Conservation (phyloP, 768 basidiomycete species). For the Naganishia vaughanmartiniae region DNA sequence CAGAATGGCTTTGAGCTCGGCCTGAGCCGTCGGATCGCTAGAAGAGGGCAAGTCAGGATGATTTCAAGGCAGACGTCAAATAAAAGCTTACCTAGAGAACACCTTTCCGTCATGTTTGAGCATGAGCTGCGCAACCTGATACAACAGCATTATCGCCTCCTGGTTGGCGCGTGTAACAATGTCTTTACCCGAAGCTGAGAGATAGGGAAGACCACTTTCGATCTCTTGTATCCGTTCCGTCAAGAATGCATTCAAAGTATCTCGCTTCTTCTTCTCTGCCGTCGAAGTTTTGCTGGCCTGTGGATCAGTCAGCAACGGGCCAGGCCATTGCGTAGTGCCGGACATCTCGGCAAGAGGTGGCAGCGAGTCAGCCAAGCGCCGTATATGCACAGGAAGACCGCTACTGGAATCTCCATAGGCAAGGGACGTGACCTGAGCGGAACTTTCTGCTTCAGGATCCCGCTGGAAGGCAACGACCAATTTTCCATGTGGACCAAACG, state of each 20-base stretch:
- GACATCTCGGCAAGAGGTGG: slow-evolving; percentile 63
- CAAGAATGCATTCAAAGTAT: slow-evolving; percentile 72
- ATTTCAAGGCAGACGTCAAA: background rate
- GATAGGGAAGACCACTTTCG: slow-evolving; percentile 70
- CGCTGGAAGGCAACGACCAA: slow-evolving; percentile 77
- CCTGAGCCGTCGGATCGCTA: slow-evolving; percentile 5
- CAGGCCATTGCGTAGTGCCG: slow-evolving; percentile 68
- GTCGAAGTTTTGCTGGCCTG: slow-evolving; percentile 63
- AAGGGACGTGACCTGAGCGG: slow-evolving; percentile 41
- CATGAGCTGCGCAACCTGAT: slow-evolving; percentile 72
- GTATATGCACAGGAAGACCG: slow-evolving; percentile 72
- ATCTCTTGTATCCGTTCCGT: slow-evolving; percentile 73
- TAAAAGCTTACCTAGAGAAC: slow-evolving; percentile 70
- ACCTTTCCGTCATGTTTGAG: slow-evolving; percentile 85
- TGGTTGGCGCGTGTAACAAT: slow-evolving; percentile 59
- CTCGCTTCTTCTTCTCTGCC: slow-evolving; percentile 75
- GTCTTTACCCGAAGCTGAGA: slow-evolving; percentile 55
- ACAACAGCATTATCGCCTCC: slow-evolving; percentile 73
- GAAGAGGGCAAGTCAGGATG: background rate
- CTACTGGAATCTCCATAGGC: slow-evolving; percentile 63
- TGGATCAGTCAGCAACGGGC: slow-evolving; percentile 75
- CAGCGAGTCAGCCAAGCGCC: slow-evolving; percentile 63
- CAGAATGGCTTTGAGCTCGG: slow-evolving; percentile 17
- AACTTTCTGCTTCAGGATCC: slow-evolving; percentile 2
- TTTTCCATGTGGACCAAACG: slow-evolving; percentile 86